Conservation (phyloP, 306 rosid species). For the Dalbergia cochinchinensis region DNA sequence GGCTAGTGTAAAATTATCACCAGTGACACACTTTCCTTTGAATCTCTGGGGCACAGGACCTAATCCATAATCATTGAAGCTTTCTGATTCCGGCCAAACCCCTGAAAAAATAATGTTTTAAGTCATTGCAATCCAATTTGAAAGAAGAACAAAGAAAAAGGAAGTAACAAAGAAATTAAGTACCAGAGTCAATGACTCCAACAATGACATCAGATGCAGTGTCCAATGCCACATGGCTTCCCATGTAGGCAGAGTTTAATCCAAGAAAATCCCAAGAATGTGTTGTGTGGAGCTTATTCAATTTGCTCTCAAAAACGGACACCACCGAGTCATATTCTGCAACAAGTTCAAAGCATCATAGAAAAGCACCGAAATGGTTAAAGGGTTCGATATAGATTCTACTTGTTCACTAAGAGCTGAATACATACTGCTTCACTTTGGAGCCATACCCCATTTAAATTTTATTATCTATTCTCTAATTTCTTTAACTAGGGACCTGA, state of each 20-base stretch:
- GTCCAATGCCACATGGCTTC: conserved; percentile 41
- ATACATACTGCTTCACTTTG: neutral
- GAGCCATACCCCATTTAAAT: conserved; percentile 11
- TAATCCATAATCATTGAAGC: conserved; percentile 72
- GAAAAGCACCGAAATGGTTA: conserved; percentile 6
- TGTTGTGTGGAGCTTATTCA: conserved; percentile 65
- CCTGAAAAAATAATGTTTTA: conserved; percentile 50
- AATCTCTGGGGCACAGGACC: conserved; percentile 70
- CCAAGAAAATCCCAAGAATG: conserved; percentile 80
- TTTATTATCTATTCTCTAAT: neutral
- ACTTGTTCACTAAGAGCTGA: neutral
- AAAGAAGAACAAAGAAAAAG: neutral
- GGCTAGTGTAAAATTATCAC: conserved; percentile 67
- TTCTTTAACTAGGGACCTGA: neutral
- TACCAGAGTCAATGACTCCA: conserved; percentile 80
- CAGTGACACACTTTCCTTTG: conserved; percentile 73
- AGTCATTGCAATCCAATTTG: neutral
- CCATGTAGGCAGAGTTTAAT: conserved; percentile 48
- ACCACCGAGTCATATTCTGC: conserved; percentile 61
- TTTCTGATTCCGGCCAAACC: conserved; percentile 80
- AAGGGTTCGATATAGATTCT: neutral
- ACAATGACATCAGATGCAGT: conserved; percentile 59
- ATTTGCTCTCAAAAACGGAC: conserved; percentile 75
- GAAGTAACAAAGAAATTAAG: conserved; percentile 16
- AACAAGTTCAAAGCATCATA: conserved; percentile 42